phyloP scores from a whole-genome alignment of 208 protist genomes.

The Blastocrithidia nonstop region DNA sequence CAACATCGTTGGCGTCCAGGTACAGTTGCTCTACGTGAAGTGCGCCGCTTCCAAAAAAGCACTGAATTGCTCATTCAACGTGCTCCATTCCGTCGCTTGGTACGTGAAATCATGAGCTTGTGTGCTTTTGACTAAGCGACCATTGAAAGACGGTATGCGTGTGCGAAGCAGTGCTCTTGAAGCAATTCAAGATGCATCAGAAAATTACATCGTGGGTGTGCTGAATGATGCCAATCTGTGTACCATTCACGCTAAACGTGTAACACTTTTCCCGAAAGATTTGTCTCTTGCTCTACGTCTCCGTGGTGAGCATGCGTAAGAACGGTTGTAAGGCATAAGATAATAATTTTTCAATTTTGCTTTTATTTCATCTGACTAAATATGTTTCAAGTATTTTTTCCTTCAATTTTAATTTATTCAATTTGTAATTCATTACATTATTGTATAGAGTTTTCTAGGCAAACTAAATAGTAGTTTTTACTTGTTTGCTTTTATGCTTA shows the following conservation, averaged over 20 bases:
- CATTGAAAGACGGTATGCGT: constrained; percentile 81
- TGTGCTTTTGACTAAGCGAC: no score
- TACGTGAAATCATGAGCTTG: constrained; percentile 97
- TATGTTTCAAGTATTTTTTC: no score
- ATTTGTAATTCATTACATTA: no score
- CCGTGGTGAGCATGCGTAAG: constrained; percentile 79
- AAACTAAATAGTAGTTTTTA: no score
- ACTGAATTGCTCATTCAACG: constrained; percentile 97
- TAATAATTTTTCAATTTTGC: no score
- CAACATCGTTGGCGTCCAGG: constrained; percentile 96
- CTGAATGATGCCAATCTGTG: constrained; percentile 93
- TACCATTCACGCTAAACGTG: constrained; percentile 97
- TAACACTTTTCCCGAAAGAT: constrained; percentile 99
- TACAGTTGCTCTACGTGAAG: constrained; percentile 98
- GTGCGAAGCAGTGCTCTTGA: constrained; percentile 56
- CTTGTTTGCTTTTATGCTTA: no score
- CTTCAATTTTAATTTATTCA: no score
- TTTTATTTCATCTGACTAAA: no score
- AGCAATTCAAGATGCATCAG: constrained; percentile 95
- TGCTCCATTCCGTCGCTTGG: constrained; percentile 98
- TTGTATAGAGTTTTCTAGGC: no score
- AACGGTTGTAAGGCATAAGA: no score
- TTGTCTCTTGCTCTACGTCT: constrained; percentile 97
- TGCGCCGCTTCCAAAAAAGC: constrained; percentile 96
- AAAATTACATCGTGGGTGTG: constrained; percentile 87